These are phyloP conservation scores for Russula abietina DNA, from an alignment of 768 basidiomycete species.

Conservation along the genomic window DNA sequence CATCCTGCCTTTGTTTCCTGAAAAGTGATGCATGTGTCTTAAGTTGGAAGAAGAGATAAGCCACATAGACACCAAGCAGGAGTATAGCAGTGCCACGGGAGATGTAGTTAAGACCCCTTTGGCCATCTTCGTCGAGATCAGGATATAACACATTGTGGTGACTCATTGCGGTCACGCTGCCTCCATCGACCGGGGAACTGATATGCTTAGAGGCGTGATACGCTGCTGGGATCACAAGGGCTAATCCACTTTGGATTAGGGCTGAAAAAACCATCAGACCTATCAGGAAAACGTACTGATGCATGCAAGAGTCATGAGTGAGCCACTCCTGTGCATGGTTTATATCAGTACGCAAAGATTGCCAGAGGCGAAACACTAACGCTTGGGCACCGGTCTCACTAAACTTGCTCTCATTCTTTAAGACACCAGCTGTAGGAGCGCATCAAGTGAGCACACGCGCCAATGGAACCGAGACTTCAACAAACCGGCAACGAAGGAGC, in stretches of 20 bases:
- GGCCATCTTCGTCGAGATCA: conserved; percentile 27
- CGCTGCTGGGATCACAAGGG: conserved; percentile 87
- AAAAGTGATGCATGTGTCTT: conserved; percentile 67
- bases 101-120: conserved; percentile 59
- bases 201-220: conserved; percentile 48
- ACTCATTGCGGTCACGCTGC: conserved; percentile 12
- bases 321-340: conserved; percentile 12
- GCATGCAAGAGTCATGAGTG: conserved; percentile 77
- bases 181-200: background rate
- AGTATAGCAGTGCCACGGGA: conserved; percentile 77
- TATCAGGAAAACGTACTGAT: conserved; percentile 51
- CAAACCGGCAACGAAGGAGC: conserved; percentile 79
- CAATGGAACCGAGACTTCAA: conserved; percentile 15
- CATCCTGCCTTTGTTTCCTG: conserved; percentile 22
- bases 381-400: conserved; percentile 83
- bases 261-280: too few species aligned
- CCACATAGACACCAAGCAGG: conserved; percentile 65
- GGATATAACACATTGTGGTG: conserved; percentile 8
- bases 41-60: conserved; percentile 35
- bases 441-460: background rate
- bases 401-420: conserved; percentile 64
- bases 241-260: conserved; percentile 30
- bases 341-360: background rate
- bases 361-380: conserved; percentile 37
- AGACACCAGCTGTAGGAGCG: conserved; percentile 52